Evolutionary conservation across 345 rosid genomes (phyloP).

Genomic region (Gossypium sturtianum): DNA sequence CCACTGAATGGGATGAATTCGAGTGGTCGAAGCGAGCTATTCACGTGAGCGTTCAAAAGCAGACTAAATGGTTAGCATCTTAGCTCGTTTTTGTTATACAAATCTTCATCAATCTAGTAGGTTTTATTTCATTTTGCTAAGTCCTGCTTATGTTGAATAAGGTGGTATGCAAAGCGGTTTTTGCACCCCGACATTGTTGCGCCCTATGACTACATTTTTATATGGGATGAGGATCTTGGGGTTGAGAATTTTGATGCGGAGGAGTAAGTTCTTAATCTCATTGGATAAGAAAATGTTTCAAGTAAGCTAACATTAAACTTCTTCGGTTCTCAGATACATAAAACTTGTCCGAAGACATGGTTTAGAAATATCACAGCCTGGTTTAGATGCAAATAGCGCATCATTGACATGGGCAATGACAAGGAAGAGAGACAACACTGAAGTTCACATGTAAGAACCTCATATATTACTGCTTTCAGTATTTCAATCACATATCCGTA

Average conservation of each 20-base stretch:
- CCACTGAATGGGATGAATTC: constrained; percentile 80
- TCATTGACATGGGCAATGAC: constrained; percentile 94
- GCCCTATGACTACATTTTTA: constrained; percentile 76
- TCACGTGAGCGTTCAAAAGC: constrained; percentile 74
- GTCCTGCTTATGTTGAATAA: constrained; percentile 12
- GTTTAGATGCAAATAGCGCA: constrained; percentile 66
- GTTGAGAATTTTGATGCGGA: constrained; percentile 75
- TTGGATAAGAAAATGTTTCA: not conserved
- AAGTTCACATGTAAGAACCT: constrained; percentile 74
- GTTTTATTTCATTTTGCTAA: constrained; percentile 8
- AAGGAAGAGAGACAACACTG: constrained; percentile 63
- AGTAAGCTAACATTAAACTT: not conserved
- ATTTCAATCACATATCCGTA: not conserved
- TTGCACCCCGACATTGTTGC: constrained; percentile 83
- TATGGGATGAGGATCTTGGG: constrained; percentile 99
- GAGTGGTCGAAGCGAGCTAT: constrained; percentile 92
- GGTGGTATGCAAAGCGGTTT: constrained; percentile 97
- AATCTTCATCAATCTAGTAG: not conserved
- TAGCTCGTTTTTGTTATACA: not conserved
- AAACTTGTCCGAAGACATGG: constrained; percentile 68
- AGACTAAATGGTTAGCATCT: constrained; percentile 77
- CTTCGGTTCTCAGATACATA: constrained; percentile 48
- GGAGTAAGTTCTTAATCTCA: constrained; percentile 40
- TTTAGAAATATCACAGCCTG: constrained; percentile 95
- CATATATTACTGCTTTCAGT: not conserved